Evolutionary conservation across 208 protist species (phyloP).

Genomic region (Crithidia sp.): DNA sequence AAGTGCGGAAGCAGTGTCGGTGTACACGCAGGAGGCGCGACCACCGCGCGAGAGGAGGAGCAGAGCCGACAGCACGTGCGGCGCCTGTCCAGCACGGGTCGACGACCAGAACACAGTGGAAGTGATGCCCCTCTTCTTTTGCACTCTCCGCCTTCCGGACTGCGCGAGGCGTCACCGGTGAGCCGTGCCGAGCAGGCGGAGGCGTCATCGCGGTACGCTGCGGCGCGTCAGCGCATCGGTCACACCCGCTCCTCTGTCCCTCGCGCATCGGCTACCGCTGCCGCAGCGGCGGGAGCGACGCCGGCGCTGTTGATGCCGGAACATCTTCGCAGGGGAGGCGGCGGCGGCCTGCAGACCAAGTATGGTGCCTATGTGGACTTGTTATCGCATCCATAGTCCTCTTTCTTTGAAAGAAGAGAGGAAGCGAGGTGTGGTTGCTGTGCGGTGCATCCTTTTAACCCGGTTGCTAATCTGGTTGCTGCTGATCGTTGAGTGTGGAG

Average conservation of each 20-base stretch:
- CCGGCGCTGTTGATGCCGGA: too few species aligned
- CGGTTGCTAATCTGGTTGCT: too few species aligned
- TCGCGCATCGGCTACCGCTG: background rate
- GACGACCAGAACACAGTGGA: too few species aligned
- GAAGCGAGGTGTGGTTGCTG: too few species aligned
- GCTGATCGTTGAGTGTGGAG: too few species aligned
- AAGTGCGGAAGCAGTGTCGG: too few species aligned
- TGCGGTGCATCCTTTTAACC: too few species aligned
- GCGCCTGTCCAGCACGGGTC: constrained; percentile 12
- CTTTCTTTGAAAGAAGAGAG: too few species aligned
- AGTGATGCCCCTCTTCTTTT: too few species aligned
- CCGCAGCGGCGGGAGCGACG: constrained; percentile 1
- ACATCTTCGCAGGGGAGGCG: too few species aligned
- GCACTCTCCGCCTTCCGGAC: too few species aligned
- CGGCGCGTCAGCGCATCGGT: constrained; percentile 32
- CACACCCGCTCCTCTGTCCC: constrained; percentile 15
- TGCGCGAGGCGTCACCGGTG: constrained; percentile 3
- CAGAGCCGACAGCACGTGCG: background rate
- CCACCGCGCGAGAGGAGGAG: background rate
- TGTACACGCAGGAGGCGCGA: too few species aligned
- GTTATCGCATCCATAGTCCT: constrained; percentile 18
- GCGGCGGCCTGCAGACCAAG: constrained; percentile 14
- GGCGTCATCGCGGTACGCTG: constrained; percentile 31
- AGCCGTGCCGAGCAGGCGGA: constrained; percentile 20
- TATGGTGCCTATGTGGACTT: constrained; percentile 30